Percentiles rank a stretch among this genome's conserved stretches.
Evolutionary conservation across 73 alveolate genomes (phyloP).

Genomic region (Breviolum minutum): DNA sequence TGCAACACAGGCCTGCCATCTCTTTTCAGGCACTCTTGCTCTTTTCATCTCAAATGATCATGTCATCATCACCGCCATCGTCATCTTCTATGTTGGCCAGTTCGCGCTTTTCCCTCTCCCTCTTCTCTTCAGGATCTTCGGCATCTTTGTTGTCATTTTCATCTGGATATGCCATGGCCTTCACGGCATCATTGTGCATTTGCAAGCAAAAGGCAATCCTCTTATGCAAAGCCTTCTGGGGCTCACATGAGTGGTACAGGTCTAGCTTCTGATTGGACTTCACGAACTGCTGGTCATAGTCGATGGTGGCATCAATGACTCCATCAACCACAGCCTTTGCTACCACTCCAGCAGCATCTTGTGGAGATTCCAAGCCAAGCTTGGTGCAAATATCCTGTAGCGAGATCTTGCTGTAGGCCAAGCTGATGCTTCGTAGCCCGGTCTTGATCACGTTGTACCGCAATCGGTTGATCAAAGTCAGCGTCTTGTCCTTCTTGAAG

Average conservation of each 20-base stretch:
- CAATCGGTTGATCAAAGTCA: constrained; percentile 97
- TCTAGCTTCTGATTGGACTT: constrained; percentile 97
- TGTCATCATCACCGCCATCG: constrained; percentile 80
- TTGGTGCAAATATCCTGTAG: constrained; percentile 97
- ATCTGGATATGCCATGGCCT: constrained; percentile 98
- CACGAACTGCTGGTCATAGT: constrained; percentile 97
- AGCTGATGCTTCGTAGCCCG: constrained; percentile 98
- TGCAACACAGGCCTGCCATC: background rate
- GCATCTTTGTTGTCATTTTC: constrained; percentile 97
- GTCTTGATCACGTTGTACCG: constrained; percentile 98
- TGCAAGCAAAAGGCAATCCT: constrained; percentile 98
- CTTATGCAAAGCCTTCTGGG: constrained; percentile 97
- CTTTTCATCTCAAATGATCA: constrained; percentile 51
- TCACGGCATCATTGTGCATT: constrained; percentile 98
- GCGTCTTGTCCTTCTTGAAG: constrained; percentile 97
- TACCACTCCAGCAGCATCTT: constrained; percentile 97
- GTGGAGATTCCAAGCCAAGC: constrained; percentile 97
- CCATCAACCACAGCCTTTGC: constrained; percentile 99
- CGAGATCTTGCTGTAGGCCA: constrained; percentile 98
- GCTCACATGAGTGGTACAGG: constrained; percentile 98
- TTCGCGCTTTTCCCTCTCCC: constrained; percentile 88
- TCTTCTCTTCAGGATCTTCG: constrained; percentile 85
- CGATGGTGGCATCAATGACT: constrained; percentile 97
- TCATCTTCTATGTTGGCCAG: constrained; percentile 89
- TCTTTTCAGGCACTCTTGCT: background rate